Base-by-base conservation (phyloP, 1,284 basidiomycete genomes). In the Stereum hirsutum region DNA sequence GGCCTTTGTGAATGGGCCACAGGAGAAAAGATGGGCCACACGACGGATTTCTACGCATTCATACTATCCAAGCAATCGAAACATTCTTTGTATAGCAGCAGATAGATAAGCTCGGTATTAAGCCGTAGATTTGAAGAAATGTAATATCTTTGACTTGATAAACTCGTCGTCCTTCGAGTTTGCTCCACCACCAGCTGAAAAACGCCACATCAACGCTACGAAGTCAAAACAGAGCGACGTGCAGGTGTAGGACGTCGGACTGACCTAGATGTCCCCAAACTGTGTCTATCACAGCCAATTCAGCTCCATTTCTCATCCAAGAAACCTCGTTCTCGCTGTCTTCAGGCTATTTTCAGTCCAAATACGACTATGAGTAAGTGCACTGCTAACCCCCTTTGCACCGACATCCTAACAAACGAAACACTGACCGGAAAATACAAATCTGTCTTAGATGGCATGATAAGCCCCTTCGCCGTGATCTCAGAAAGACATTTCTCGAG, bases 401-500 rank as follows among this genome's bases (percentile, higher is more conserved):
- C n/a, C n/a, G n/a, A n/a, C n/a, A n/a, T n/a, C n/a, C n/a, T n/a
- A n/a, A 41, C 26, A 24, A n/a, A 21, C 17, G 31, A 12, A 14
- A 11, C 39, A 55, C 65, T 47, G 47, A 72, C 71, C 15, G 74
- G 65, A 55, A 78, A 80, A 52, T 78, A 78, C 35, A 78, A 56
- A 51, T 81, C 77, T 6, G 72, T 77, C 55, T 70, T 76, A 51
- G 66, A 69, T 4, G 75, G 75, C 70, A 79, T 74, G 30, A 80
- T 65, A 38, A 78, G 60, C 0, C 65, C 71, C 44, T 66, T 66
- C n/a, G 74, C 72, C 48, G 53, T 57, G 45, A 60, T 52, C n/a
- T 43, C 46, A 20, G 43, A 40, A 8, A 61, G 46, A 23, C 49
- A 53, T 12, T 42, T 36, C 8, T 38, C 49, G 10, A 58, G 43